phyloP scores from a whole-genome alignment of 108 stramenopile genomes.

The Thalassiosira profunda region DNA sequence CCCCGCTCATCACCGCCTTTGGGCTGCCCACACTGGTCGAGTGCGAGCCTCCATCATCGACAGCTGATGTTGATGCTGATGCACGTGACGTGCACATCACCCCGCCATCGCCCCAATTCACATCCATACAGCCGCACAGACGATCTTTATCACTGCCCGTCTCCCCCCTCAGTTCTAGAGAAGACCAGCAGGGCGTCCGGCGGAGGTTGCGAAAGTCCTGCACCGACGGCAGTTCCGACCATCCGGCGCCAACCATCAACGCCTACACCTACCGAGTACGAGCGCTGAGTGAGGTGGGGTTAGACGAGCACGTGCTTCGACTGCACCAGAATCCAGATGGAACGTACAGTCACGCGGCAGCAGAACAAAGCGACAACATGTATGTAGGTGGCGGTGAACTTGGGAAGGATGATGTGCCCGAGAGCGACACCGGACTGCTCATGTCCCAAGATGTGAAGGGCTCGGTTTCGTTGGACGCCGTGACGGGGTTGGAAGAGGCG shows the following conservation, averaged over 20 bases:
- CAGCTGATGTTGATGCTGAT: background rate
- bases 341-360: constrained; percentile 40
- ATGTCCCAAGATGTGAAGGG: constrained; percentile 12
- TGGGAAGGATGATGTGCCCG: background rate
- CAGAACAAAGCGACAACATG: too few relatives aligned
- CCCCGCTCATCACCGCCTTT: constrained; percentile 37
- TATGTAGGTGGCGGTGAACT: constrained; percentile 10
- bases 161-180: too few relatives aligned
- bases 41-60: constrained; percentile 21
- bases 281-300: background rate
- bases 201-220: too few relatives aligned
- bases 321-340: constrained; percentile 48
- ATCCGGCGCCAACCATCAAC: background rate
- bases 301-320: constrained; percentile 34
- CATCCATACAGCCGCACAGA: constrained; percentile 1
- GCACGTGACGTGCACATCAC: too few relatives aligned
- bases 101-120: background rate
- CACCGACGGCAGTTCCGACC: background rate
- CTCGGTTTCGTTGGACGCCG: constrained; percentile 13
- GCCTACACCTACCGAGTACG: constrained; percentile 40
- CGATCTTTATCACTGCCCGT: too few relatives aligned
- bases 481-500: constrained; percentile 12
- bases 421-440: background rate
- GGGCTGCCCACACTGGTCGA: constrained; percentile 48
- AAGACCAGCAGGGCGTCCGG: too few relatives aligned